Evolutionary conservation across 106 monocot genomes (phyloP).

Genomic region (Platanthera guangdongensis): DNA sequence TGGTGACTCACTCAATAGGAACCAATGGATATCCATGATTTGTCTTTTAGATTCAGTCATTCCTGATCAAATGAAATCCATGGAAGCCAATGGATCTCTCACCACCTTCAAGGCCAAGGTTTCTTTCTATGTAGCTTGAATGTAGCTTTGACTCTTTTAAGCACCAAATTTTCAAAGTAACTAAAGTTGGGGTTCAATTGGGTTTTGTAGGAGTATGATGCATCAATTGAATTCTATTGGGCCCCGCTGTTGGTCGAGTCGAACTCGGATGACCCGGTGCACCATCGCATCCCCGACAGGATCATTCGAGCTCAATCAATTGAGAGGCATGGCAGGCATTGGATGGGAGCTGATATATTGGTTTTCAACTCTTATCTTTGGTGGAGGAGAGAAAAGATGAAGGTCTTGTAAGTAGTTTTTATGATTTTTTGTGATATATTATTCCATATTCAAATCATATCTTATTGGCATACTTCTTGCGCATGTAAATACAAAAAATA

Average conservation of each 20-base stretch:
- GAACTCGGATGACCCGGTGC: conserved; percentile 48
- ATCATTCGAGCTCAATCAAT: conserved; percentile 37
- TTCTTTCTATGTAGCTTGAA: neutral
- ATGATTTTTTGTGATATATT: too few relatives aligned
- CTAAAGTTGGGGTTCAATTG: neutral
- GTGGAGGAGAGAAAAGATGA: conserved; percentile 55
- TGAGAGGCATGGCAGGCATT: conserved; percentile 45
- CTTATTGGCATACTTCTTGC: too few relatives aligned
- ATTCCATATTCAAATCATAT: too few relatives aligned
- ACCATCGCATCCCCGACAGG: conserved; percentile 42
- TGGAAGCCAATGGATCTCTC: conserved; percentile 43
- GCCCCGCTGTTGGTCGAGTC: conserved; percentile 45
- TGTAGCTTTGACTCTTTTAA: neutral
- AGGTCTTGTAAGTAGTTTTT: conserved; percentile 53
- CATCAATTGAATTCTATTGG: conserved; percentile 53
- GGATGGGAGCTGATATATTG: conserved; percentile 40
- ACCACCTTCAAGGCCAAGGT: conserved; percentile 62
- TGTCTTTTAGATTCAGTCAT: conserved; percentile 57
- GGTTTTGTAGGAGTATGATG: conserved; percentile 35
- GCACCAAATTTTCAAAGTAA: neutral
- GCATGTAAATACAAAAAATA: too few relatives aligned
- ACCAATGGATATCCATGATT: conserved; percentile 76
- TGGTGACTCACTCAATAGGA: conserved; percentile 65
- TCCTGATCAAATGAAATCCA: conserved; percentile 28
- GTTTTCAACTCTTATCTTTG: conserved; percentile 60